phyloP scores from a whole-genome alignment of 192 early-diverging fungal genomes.

The Radiomyces spectabilis region DNA sequence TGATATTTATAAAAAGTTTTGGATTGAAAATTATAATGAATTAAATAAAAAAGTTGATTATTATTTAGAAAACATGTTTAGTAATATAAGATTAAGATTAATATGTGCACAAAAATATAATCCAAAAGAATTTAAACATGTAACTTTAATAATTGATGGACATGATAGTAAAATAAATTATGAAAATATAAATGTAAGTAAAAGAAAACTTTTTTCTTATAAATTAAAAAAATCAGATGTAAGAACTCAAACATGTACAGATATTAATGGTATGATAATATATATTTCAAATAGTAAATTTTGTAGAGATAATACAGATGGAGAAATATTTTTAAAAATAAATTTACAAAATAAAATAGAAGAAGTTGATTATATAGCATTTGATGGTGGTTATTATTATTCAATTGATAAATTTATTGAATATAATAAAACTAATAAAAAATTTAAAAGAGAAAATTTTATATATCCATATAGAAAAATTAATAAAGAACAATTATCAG shows the following conservation, averaged over 20 bases:
- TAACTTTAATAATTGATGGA: neutral
- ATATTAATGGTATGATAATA: constrained; percentile 2
- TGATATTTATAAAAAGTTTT: neutral
- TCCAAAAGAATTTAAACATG: neutral
- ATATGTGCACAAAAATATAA: neutral
- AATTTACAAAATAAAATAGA: constrained; percentile 1
- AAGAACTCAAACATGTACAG: neutral
- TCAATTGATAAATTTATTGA: neutral
- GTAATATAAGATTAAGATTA: neutral
- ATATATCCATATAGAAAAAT: neutral
- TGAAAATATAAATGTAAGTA: neutral
- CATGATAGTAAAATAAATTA: neutral
- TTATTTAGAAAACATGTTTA: neutral
- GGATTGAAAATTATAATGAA: neutral
- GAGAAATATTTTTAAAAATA: neutral
- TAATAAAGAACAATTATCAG: neutral
- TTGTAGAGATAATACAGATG: constrained; percentile 4
- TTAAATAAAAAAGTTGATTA: neutral
- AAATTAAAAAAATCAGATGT: constrained; percentile 7
- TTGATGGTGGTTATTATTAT: constrained; percentile 5
- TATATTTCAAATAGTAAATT: neutral
- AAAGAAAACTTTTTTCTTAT: constrained; percentile 1
- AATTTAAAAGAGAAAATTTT: neutral
- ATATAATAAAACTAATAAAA: neutral
- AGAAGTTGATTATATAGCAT: neutral